These are phyloP conservation scores for Flueggea neowawraea DNA, from an alignment of 441 rosid species.

Conservation along the genomic window DNA sequence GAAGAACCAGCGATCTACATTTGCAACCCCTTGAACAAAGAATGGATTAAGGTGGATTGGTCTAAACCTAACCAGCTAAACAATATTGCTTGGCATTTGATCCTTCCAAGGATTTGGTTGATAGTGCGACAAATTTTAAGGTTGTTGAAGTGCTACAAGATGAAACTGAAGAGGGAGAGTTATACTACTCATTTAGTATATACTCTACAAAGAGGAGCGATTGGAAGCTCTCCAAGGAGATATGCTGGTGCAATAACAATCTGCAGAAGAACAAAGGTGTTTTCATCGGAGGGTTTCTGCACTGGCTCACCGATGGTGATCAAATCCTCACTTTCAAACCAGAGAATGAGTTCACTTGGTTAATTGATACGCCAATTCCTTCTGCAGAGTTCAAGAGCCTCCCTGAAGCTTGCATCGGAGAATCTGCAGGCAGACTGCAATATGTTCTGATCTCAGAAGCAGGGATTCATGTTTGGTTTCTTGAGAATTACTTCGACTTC, in stretches of 20 bases:
- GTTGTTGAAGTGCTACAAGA: constrained; percentile 20
- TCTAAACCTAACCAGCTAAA: constrained; percentile 20
- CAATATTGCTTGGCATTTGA: constrained; percentile 37
- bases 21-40: constrained; percentile 38
- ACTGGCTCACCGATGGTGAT: constrained; percentile 36
- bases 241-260: constrained; percentile 20
- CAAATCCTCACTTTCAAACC: constrained; percentile 29
- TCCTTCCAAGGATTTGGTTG: constrained; percentile 18
- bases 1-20: constrained; percentile 28
- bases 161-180: constrained; percentile 9
- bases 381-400: constrained; percentile 9
- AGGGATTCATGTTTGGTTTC: constrained; percentile 36
- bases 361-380: constrained; percentile 32
- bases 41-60: constrained; percentile 29
- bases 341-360: constrained; percentile 29
- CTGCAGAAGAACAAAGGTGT: constrained; percentile 32
- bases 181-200: constrained; percentile 24
- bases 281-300: constrained; percentile 27
- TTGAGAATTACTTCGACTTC: constrained; percentile 38
- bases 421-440: constrained; percentile 24
- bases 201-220: constrained; percentile 19
- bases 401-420: constrained; percentile 37
- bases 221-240: constrained; percentile 35
- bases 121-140: constrained; percentile 22
- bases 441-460: constrained; percentile 26